Base-by-base conservation (phyloP, 1,284 basidiomycete genomes). In the Golubevia pallescens region DNA sequence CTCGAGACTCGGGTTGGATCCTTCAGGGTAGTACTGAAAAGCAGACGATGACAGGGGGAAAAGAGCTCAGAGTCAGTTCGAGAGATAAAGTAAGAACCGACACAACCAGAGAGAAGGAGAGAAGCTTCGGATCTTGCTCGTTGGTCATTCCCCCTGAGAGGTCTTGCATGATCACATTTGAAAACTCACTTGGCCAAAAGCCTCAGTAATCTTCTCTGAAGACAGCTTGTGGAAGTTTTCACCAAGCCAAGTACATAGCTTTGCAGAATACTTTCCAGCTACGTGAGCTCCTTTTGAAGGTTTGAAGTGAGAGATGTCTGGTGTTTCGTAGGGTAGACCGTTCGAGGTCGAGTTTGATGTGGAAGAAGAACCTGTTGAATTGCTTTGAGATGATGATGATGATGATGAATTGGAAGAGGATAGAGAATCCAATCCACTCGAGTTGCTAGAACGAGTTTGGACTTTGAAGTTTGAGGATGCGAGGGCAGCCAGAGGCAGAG, bases 1-100 rank as follows among this genome's bases (percentile, higher is more conserved):
- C 56, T 72, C 70, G n/a, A 72, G 61, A 3, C 60, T 63, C 8
- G 67, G 67, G 48, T 67, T 72, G 19, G 55, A 55, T 13, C 70
- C 70, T 28, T 52, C 58, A 16, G 57, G 57, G 34, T 64, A 72
- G 61, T 67, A 72, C n/a, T 70, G 60, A 24, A 51, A 38, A 55
- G 69, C 64, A 28, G 60, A 57, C 16, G 42, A 42, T 23, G 20
- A 57, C 28, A 19, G 60, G 51, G 10, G n/a, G 20, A 2, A 60
- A 13, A 20, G 38, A 7, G 16, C 14, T 34, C 48, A 68, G 61
- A 3, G 62, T 58, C 10, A 19, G 4, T n/a, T 8, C 65, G 23
- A 67, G 55, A 34, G 53, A 24, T n/a, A n/a, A n/a, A n/a, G n/a
- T n/a, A n/a, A n/a, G n/a, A n/a, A n/a, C n/a, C n/a, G n/a, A n/a